Percentiles rank a stretch among this genome's conserved stretches.
Evolutionary conservation across 257 asterid species (phyloP).

Genomic region (Fraxinus americana): DNA sequence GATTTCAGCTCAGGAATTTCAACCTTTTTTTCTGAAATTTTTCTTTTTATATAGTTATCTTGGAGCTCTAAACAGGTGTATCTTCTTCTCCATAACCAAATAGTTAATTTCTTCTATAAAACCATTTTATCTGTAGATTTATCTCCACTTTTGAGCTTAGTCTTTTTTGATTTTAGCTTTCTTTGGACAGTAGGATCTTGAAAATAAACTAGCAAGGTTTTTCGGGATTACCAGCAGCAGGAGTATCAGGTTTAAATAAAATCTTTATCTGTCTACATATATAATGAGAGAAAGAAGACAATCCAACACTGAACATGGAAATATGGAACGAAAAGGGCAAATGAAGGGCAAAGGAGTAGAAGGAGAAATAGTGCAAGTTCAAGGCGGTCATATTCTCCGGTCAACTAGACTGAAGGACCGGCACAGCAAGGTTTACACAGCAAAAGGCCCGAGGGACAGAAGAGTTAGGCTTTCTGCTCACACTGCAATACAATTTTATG

Average conservation of each 20-base stretch:
- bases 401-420: conserved; percentile 51
- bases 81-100: neutral
- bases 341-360: conserved; percentile 39
- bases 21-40: too few species aligned
- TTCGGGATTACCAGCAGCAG: conserved; percentile 41
- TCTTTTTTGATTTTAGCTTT: neutral
- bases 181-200: neutral
- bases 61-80: neutral
- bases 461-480: conserved; percentile 64
- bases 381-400: conserved; percentile 52
- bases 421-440: conserved; percentile 62
- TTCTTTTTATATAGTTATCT: neutral
- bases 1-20: neutral
- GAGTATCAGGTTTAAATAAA: neutral
- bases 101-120: neutral
- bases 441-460: conserved; percentile 66
- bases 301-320: conserved; percentile 18
- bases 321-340: conserved; percentile 19
- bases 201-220: conserved; percentile 25
- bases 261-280: neutral
- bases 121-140: neutral
- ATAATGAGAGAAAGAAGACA: neutral
- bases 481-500: conserved; percentile 69
- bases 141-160: conserved; percentile 23
- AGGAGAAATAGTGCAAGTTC: conserved; percentile 52